Percentiles rank a stretch among this genome's conserved stretches.
These are phyloP conservation scores for Lasiodiplodia hormozganensis DNA, from an alignment of 2,329 filamentous ascomycete genomes.

Conservation along the genomic window DNA sequence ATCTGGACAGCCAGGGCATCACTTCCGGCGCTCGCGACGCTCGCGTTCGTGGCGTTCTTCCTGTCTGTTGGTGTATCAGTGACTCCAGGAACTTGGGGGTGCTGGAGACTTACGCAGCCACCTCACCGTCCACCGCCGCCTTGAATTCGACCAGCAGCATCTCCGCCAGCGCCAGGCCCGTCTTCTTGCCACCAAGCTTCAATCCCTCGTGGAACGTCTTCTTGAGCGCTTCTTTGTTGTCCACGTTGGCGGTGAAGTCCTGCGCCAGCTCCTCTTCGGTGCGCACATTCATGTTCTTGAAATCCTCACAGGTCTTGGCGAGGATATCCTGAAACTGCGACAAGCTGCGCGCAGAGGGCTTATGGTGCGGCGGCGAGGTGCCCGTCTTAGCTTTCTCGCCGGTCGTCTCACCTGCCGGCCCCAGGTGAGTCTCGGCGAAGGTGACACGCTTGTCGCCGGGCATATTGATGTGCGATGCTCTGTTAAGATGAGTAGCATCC, in stretches of 20 bases:
- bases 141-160: conserved; percentile 20
- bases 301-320: background rate
- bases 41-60: background rate
- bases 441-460: conserved; percentile 11
- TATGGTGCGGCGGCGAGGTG: background rate
- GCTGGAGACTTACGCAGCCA: conserved; percentile 2
- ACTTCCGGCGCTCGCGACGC: background rate
- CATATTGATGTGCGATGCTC: background rate
- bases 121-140: conserved; percentile 20
- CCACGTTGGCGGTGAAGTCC: background rate
- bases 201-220: background rate
- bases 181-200: conserved; percentile 12
- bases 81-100: background rate
- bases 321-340: conserved; percentile 18
- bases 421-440: conserved; percentile 11
- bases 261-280: conserved; percentile 11
- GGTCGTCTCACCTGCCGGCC: background rate
- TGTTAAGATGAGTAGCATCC: background rate
- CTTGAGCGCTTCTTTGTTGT: background rate
- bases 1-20: background rate
- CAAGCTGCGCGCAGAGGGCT: conserved; percentile 8
- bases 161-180: conserved; percentile 2
- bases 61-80: conserved; percentile 9
- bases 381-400: background rate
- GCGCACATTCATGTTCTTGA: conserved; percentile 14